These are phyloP conservation scores for Neurospora sp. DNA, from an alignment of 495 filamentous ascomycete genomes.

Conservation along the genomic window DNA sequence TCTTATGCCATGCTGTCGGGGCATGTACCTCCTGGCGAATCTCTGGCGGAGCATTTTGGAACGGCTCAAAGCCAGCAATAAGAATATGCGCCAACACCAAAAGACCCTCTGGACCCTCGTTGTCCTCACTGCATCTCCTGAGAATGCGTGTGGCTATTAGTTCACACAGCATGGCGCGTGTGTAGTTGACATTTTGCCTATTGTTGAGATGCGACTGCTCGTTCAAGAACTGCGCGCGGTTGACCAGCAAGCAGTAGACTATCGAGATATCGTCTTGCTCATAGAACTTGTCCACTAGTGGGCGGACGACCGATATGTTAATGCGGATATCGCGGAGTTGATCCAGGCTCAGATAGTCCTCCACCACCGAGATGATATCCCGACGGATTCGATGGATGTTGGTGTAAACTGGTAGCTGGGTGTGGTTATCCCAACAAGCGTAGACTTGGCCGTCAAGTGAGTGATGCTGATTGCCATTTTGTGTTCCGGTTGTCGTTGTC, in stretches of 20 bases:
- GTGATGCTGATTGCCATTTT: conserved; percentile 6
- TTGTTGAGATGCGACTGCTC: conserved; percentile 57
- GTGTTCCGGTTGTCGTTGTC: conserved; percentile 12
- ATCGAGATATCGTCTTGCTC: conserved; percentile 59
- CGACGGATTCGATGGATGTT: conserved; percentile 43
- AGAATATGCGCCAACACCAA: conserved; percentile 61
- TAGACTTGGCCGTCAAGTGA: conserved; percentile 13
- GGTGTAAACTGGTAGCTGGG: conserved; percentile 41
- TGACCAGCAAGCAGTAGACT: conserved; percentile 61
- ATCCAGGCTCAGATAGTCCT: conserved; percentile 48
- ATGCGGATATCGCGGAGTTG: conserved; percentile 59
- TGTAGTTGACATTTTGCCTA: conserved; percentile 58
- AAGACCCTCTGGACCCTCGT: conserved; percentile 46
- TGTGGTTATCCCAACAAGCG: conserved; percentile 23
- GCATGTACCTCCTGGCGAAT: conserved; percentile 39
- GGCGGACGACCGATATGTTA: conserved; percentile 58
- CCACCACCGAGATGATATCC: conserved; percentile 40
- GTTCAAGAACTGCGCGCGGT: conserved; percentile 55
- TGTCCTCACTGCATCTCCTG: conserved; percentile 57
- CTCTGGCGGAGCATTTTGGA: conserved; percentile 55
- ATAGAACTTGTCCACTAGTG: conserved; percentile 60
- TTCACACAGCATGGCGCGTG: conserved; percentile 58
- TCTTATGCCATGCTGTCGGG: conserved; percentile 43
- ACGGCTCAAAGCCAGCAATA: conserved; percentile 62
- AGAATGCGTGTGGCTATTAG: conserved; percentile 56